Evolutionary conservation across 2,329 filamentous ascomycete genomes (phyloP).

Genomic region (Talaromyces albobiverticillius): DNA sequence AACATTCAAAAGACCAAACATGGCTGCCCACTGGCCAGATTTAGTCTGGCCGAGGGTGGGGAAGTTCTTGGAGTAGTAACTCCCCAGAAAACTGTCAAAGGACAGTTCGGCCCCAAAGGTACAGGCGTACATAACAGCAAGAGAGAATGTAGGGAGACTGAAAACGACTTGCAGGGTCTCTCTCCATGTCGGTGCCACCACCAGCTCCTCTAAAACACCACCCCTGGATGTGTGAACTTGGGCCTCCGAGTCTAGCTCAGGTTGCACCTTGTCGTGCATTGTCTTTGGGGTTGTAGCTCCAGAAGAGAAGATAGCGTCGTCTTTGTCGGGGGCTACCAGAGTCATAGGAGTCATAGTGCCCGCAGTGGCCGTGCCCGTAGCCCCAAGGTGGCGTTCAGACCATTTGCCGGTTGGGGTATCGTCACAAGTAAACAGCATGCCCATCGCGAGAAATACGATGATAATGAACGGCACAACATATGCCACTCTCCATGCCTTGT

Average conservation of each 20-base stretch:
- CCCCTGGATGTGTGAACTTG: slow-evolving; percentile 39
- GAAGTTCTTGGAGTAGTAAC: slow-evolving; percentile 59
- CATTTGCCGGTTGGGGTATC: slow-evolving; percentile 83
- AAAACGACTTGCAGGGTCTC: slow-evolving; percentile 62
- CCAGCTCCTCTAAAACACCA: slow-evolving; percentile 56
- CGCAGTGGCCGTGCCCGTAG: background rate
- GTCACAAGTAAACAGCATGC: slow-evolving; percentile 69
- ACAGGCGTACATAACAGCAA: slow-evolving; percentile 57
- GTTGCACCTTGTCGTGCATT: slow-evolving; percentile 19
- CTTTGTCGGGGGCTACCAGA: slow-evolving; percentile 18
- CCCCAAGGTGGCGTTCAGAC: slow-evolving; percentile 62
- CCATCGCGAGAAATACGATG: slow-evolving; percentile 63
- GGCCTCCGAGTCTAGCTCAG: slow-evolving; percentile 29
- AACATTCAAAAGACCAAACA: slow-evolving; percentile 54
- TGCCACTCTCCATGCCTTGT: slow-evolving; percentile 77
- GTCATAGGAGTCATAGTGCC: slow-evolving; percentile 45
- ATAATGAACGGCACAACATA: slow-evolving; percentile 82
- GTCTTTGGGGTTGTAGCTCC: slow-evolving; percentile 30
- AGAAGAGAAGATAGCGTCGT: slow-evolving; percentile 18
- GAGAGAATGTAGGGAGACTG: slow-evolving; percentile 56
- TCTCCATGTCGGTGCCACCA: slow-evolving; percentile 59
- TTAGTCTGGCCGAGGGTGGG: slow-evolving; percentile 52
- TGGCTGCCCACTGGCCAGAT: slow-evolving; percentile 55
- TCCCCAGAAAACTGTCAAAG: slow-evolving; percentile 60
- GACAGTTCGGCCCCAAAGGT: slow-evolving; percentile 60